Evolutionary conservation across 2,329 filamentous ascomycete genomes (phyloP).

Genomic region (Verticillium albo-atrum): DNA sequence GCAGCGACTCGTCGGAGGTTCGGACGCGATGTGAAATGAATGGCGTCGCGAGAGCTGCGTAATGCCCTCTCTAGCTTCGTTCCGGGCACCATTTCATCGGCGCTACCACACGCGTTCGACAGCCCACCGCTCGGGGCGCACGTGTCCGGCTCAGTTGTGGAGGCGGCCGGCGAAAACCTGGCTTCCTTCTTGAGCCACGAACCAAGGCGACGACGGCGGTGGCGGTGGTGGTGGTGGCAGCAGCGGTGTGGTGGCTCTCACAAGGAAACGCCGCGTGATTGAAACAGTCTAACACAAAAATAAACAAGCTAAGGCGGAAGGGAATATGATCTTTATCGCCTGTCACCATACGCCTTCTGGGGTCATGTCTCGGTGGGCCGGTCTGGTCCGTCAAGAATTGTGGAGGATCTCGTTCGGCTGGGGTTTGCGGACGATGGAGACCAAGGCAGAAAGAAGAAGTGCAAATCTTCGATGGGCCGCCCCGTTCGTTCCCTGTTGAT

Average conservation of each 20-base stretch:
- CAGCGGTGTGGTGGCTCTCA: no score
- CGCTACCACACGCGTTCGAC: neutral
- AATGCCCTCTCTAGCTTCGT: neutral
- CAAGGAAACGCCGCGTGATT: neutral
- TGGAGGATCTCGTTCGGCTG: neutral
- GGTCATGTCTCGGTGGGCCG: neutral
- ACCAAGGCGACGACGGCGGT: neutral
- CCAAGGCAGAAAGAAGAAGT: neutral
- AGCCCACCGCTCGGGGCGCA: neutral
- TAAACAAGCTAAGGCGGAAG: neutral
- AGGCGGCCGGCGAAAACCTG: neutral
- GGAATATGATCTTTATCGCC: neutral
- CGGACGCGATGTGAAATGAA: neutral
- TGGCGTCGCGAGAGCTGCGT: neutral
- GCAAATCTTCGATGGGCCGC: neutral
- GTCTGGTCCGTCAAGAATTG: neutral
- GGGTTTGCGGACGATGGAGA: neutral
- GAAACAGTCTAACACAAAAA: neutral
- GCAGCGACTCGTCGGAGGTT: neutral
- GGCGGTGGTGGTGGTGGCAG: no score
- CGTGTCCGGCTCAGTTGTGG: neutral
- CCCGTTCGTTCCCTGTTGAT: neutral
- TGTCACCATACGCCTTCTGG: neutral
- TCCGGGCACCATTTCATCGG: neutral
- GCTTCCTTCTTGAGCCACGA: neutral